Percentiles rank a stretch among this genome's conserved stretches.
These are phyloP conservation scores for Aspergillus caelatus DNA, from an alignment of 2,329 filamentous ascomycete genomes.

Conservation along the genomic window DNA sequence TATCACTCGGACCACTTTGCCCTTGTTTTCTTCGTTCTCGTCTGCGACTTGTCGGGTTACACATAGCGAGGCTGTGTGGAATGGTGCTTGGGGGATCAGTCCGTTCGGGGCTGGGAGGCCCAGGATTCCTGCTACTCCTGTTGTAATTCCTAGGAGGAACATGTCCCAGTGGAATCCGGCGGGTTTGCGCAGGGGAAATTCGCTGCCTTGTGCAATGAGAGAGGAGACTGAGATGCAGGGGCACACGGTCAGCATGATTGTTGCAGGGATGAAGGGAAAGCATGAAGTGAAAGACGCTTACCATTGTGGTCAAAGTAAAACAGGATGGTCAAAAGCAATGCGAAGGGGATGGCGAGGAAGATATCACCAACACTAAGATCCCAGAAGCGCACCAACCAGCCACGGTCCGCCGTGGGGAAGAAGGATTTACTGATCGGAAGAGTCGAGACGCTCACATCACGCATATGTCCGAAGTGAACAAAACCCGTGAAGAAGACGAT, in stretches of 20 bases:
- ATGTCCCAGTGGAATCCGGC: conserved; percentile 86
- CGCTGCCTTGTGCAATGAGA: conserved; percentile 79
- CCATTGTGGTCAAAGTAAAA: conserved; percentile 92
- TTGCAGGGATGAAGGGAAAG: not conserved
- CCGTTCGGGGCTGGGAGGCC: conserved; percentile 82
- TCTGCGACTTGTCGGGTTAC: conserved; percentile 63
- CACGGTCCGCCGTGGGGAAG: conserved; percentile 71
- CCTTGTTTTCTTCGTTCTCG: conserved; percentile 62
- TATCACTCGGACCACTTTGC: conserved; percentile 64
- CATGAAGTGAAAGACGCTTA: conserved; percentile 38
- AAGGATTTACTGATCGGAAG: conserved; percentile 79
- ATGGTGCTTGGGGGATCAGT: conserved; percentile 80
- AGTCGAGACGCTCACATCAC: conserved; percentile 66
- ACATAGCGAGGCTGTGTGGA: conserved; percentile 78
- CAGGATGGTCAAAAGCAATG: conserved; percentile 76
- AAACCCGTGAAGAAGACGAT: conserved; percentile 90
- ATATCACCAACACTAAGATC: conserved; percentile 71
- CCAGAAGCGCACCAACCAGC: conserved; percentile 84
- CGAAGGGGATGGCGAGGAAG: conserved; percentile 86
- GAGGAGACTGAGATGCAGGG: conserved; percentile 64
- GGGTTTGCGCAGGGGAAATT: conserved; percentile 78
- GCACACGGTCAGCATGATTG: not conserved
- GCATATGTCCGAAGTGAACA: conserved; percentile 82
- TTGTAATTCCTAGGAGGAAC: conserved; percentile 78
- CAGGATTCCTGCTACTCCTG: conserved; percentile 72